phyloP scores from a whole-genome alignment of 495 filamentous ascomycete species.

The Pseudoneurospora amorphoporcata region DNA sequence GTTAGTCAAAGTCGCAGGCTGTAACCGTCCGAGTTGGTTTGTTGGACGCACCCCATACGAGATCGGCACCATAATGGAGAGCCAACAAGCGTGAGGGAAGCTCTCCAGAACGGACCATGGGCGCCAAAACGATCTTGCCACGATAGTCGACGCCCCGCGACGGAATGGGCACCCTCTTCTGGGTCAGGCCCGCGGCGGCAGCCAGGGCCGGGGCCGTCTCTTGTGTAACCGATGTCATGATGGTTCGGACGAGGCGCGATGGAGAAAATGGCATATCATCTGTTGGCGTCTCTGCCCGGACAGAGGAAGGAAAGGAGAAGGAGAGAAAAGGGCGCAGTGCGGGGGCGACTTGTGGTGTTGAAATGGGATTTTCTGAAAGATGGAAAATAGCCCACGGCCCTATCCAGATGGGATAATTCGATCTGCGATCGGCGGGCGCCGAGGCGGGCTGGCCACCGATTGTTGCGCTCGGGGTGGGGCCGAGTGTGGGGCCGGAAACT shows the following conservation, averaged over 20 bases:
- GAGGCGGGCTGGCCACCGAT: background rate
- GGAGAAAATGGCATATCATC: background rate
- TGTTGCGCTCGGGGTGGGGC: background rate
- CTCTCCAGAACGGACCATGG: conserved; percentile 95
- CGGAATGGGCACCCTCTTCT: conserved; percentile 69
- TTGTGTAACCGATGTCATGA: background rate
- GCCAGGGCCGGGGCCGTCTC: background rate
- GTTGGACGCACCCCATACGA: conserved; percentile 69
- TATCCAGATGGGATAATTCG: background rate
- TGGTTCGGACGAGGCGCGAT: background rate
- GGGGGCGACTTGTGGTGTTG: background rate
- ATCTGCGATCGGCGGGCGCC: background rate
- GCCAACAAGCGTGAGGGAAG: conserved; percentile 78
- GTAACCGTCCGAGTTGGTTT: background rate
- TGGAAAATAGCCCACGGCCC: background rate
- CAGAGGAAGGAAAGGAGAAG: background rate
- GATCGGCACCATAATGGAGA: conserved; percentile 88
- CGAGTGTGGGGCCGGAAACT: background rate
- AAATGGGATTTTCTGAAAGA: background rate
- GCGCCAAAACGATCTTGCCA: conserved; percentile 85
- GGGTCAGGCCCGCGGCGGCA: background rate
- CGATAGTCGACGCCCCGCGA: conserved; percentile 85
- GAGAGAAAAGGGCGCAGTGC: background rate
- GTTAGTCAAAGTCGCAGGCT: background rate
- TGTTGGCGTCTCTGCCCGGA: background rate